These are phyloP conservation scores for Coemansia sp. DNA, from an alignment of 192 early-diverging fungal genomes.

Conservation along the genomic window DNA sequence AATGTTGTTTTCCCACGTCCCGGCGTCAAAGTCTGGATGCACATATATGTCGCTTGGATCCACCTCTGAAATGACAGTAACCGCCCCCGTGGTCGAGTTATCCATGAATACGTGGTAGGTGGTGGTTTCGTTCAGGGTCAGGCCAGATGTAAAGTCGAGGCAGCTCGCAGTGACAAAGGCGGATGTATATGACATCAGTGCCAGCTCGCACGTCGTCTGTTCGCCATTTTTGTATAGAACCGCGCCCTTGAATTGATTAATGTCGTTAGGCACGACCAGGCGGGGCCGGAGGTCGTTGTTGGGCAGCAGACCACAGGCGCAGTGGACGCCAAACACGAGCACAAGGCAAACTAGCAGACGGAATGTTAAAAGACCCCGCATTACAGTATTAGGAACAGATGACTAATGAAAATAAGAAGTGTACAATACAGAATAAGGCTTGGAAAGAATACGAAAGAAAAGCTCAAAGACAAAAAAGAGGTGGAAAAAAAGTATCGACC, in stretches of 20 bases:
- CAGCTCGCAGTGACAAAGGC: constrained; percentile 30
- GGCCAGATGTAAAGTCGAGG: constrained; percentile 12
- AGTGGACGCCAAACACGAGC: neutral
- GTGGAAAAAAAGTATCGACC: neutral
- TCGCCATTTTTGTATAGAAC: constrained; percentile 23
- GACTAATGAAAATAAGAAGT: neutral
- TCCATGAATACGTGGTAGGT: constrained; percentile 27
- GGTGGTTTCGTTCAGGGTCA: constrained; percentile 5
- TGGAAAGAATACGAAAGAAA: neutral
- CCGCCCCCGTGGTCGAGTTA: constrained; percentile 1
- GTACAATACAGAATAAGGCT: constrained; percentile 1
- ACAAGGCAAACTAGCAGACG: constrained; percentile 4
- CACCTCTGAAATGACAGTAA: neutral
- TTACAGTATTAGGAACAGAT: neutral
- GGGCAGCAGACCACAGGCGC: neutral
- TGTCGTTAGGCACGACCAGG: neutral
- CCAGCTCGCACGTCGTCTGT: constrained; percentile 29
- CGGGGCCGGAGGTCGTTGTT: neutral
- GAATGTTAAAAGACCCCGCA: neutral
- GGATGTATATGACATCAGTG: constrained; percentile 17
- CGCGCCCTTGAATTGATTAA: constrained; percentile 14
- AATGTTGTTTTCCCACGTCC: constrained; percentile 38
- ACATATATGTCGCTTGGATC: constrained; percentile 9
- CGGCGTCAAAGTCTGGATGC: constrained; percentile 26
- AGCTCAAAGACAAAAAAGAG: neutral